Conservation (phyloP, 2,329 filamentous ascomycete genomes). For the Boeremia exigua region DNA sequence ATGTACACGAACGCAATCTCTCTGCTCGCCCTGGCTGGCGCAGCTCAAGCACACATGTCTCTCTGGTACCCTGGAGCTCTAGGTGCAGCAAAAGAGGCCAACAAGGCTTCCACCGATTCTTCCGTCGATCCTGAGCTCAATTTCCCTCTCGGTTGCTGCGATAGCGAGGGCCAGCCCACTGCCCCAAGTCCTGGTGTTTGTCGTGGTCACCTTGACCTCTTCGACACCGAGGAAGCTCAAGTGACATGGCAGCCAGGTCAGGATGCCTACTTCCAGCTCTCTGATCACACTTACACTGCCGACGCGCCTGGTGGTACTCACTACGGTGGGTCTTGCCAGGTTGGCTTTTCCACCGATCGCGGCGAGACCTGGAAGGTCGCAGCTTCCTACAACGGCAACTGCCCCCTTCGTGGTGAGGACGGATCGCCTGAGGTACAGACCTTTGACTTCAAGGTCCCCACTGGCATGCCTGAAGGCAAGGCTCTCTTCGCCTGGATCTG, state of each 20-base stretch:
- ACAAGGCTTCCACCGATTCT: conserved; percentile 31
- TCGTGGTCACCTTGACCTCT: conserved; percentile 53
- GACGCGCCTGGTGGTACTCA: conserved; percentile 49
- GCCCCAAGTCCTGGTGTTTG: conserved; percentile 47
- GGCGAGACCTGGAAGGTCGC: conserved; percentile 55
- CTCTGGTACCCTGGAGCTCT: conserved; percentile 53
- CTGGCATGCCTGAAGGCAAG: conserved; percentile 50
- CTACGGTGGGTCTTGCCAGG: conserved; percentile 56
- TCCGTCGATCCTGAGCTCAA: conserved; percentile 41
- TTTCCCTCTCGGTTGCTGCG: conserved; percentile 56
- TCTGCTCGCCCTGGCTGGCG: conserved; percentile 37
- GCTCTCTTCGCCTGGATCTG: conserved; percentile 57
- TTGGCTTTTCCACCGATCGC: conserved; percentile 53
- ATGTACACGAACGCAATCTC: conserved; percentile 39
- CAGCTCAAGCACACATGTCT: conserved; percentile 50
- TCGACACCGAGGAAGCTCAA: conserved; percentile 52
- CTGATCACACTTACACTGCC: conserved; percentile 43
- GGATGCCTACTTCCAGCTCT: conserved; percentile 48
- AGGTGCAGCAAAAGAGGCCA: conserved; percentile 53
- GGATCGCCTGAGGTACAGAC: conserved; percentile 50
- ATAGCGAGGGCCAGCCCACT: conserved; percentile 42
- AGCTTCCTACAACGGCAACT: conserved; percentile 56
- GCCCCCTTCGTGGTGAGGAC: conserved; percentile 50
- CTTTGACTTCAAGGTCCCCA: conserved; percentile 55
- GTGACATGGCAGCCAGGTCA: conserved; percentile 54